Conservation (phyloP, 129 eudicot species). For the Arctium lappa region DNA sequence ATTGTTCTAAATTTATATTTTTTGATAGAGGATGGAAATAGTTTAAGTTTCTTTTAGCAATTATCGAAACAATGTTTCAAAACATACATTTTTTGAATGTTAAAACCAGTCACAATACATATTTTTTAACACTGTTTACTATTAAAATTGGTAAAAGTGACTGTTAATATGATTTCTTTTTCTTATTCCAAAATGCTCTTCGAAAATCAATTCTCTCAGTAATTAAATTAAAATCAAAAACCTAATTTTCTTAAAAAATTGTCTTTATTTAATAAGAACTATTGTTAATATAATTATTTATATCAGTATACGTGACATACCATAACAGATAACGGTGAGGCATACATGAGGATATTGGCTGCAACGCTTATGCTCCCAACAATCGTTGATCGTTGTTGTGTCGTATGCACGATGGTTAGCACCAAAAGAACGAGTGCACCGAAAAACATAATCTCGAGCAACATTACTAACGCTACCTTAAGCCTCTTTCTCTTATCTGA, state of each 20-base stretch:
- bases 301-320: conserved; percentile 22
- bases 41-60: too few relatives aligned
- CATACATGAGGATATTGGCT: conserved; percentile 71
- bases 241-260: not conserved
- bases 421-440: conserved; percentile 44
- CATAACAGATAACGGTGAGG: conserved; percentile 82
- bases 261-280: not conserved
- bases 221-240: too few relatives aligned
- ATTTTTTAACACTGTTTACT: not conserved
- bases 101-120: too few relatives aligned
- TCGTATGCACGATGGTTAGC: conserved; percentile 39
- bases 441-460: conserved; percentile 39
- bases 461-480: conserved; percentile 23
- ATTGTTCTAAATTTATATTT: too few relatives aligned
- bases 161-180: not conserved
- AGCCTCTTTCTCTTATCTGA: conserved; percentile 40
- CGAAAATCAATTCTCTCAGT: not conserved
- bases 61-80: not conserved
- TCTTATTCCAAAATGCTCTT: too few relatives aligned
- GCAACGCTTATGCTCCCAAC: conserved; percentile 61
- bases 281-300: not conserved
- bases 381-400: conserved; percentile 45
- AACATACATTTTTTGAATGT: not conserved
- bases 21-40: not conserved
- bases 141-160: too few relatives aligned